Percentiles rank a stretch among this genome's conserved stretches.
These are phyloP conservation scores for Acanthamoeba quina DNA, from an alignment of 208 protist species.

Conservation along the genomic window DNA sequence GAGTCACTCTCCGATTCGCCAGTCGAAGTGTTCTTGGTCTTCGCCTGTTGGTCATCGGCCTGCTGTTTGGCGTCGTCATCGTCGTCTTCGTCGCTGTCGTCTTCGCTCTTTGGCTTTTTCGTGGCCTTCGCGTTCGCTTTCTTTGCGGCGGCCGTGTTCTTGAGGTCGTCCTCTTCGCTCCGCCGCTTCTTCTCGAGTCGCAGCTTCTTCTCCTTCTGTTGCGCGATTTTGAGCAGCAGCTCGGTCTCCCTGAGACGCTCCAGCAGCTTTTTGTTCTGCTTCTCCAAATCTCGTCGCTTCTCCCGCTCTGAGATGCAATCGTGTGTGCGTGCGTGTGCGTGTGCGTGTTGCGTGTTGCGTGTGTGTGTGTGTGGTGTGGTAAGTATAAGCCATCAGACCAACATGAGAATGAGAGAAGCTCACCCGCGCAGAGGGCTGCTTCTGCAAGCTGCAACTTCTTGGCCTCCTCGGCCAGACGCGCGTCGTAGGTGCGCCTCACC, in stretches of 20 bases:
- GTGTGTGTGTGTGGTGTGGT: too few relatives aligned
- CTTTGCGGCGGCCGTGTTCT: background rate
- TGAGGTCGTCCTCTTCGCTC: background rate
- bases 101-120: background rate
- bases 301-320: background rate
- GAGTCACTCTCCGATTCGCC: background rate
- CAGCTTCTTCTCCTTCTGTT: slow-evolving; percentile 38
- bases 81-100: background rate
- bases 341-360: background rate
- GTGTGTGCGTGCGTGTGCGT: background rate
- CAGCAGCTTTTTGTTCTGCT: slow-evolving; percentile 38
- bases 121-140: background rate
- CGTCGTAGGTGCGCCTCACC: background rate
- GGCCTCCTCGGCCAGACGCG: background rate
- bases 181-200: slow-evolving; percentile 24
- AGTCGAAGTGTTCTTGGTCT: background rate
- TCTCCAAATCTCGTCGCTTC: background rate
- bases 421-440: background rate
- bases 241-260: background rate
- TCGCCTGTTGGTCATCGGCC: background rate
- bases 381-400: background rate
- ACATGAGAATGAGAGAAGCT: background rate
- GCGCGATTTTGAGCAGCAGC: slow-evolving; percentile 27
- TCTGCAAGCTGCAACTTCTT: background rate
- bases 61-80: background rate